phyloP scores from a whole-genome alignment of 768 basidiomycete species.

The Pisolithus orientalis region DNA sequence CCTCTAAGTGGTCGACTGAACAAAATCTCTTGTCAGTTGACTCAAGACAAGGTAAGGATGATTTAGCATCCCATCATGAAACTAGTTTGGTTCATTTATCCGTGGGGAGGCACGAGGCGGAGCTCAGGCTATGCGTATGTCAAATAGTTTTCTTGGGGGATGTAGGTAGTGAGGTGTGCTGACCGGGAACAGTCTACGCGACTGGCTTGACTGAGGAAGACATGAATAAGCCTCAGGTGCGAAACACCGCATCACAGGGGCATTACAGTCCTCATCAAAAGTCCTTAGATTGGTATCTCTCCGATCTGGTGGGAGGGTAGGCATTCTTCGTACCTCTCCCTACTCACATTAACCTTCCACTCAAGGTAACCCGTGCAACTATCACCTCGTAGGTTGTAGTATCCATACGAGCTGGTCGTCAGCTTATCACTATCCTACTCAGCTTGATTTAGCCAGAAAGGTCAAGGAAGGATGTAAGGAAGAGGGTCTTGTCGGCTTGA shows the following conservation, averaged over 20 bases:
- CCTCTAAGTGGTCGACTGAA: slow-evolving; percentile 49
- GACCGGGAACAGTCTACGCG: slow-evolving; percentile 50
- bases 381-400: slow-evolving; percentile 55
- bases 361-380: slow-evolving; percentile 83
- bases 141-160: neutral
- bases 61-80: neutral
- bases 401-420: neutral
- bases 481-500: slow-evolving; percentile 75
- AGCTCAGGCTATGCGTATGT: slow-evolving; percentile 82
- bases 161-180: slow-evolving; percentile 1
- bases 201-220: slow-evolving; percentile 72
- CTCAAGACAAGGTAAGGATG: slow-evolving; percentile 64
- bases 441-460: slow-evolving; percentile 75
- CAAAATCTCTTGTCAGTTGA: slow-evolving; percentile 67
- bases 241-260: neutral
- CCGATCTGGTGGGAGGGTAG: slow-evolving; percentile 90
- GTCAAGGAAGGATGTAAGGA: slow-evolving; percentile 80
- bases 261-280: slow-evolving; percentile 4
- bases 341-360: neutral
- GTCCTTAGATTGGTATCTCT: slow-evolving; percentile 71
- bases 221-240: slow-evolving; percentile 79
- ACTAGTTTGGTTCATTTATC: slow-evolving; percentile 1
- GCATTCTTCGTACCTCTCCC: neutral
- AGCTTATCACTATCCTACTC: slow-evolving; percentile 2
- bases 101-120: slow-evolving; percentile 50